Conservation (phyloP, 495 filamentous ascomycete species). For the Hyphodiscus hymeniophilus region DNA sequence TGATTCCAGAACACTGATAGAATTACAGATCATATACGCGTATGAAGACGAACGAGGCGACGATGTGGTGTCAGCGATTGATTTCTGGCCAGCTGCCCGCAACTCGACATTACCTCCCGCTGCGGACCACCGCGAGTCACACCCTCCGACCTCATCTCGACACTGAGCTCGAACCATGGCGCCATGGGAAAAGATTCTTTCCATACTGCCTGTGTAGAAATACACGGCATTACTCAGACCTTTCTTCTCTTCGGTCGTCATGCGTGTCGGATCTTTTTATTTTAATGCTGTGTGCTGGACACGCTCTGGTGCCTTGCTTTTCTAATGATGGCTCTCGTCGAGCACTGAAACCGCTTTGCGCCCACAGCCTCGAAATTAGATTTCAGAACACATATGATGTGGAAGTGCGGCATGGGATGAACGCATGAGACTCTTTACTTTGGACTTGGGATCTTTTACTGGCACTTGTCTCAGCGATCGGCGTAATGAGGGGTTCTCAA, state of each 20-base stretch:
- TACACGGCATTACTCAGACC: conserved; percentile 15
- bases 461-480: not conserved
- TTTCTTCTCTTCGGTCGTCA: not conserved
- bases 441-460: not conserved
- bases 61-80: conserved; percentile 88
- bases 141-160: conserved; percentile 14
- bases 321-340: not conserved
- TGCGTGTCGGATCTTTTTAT: conserved; percentile 2
- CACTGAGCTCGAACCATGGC: conserved; percentile 5
- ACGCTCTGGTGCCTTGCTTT: conserved; percentile 3
- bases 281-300: conserved; percentile 22
- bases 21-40: conserved; percentile 75
- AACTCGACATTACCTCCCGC: conserved; percentile 8
- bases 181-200: conserved; percentile 3
- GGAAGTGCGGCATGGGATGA: conserved; percentile 4
- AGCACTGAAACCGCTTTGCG: not conserved
- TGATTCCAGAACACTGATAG: conserved; percentile 18
- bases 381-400: too few species aligned
- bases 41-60: conserved; percentile 95
- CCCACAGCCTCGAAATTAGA: too few species aligned
- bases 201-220: conserved; percentile 8
- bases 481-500: not conserved
- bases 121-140: conserved; percentile 1
- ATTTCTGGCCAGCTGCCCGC: conserved; percentile 67
- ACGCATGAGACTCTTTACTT: conserved; percentile 1